Evolutionary conservation across 495 filamentous ascomycete genomes (phyloP).

Genomic region (Glarea lozoyensis): DNA sequence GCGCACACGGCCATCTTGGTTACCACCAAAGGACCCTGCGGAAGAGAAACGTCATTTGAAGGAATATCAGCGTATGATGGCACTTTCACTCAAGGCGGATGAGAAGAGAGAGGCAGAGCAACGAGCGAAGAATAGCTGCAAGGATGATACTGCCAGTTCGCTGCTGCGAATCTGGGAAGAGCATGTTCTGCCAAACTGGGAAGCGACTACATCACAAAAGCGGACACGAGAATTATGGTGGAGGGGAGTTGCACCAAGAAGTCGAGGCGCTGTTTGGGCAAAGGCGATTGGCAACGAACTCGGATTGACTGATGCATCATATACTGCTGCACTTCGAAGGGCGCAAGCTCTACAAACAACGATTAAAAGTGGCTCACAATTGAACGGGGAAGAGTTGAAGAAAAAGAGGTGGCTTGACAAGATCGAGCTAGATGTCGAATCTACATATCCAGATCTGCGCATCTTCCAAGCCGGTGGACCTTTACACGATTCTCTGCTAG

Average conservation of each 20-base stretch:
- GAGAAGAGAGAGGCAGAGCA: conserved; percentile 43
- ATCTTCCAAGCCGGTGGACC: conserved; percentile 73
- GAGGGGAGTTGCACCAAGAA: conserved; percentile 75
- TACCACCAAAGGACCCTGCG: conserved; percentile 86
- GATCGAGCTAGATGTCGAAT: conserved; percentile 48
- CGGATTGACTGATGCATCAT: conserved; percentile 64
- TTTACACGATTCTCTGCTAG: conserved; percentile 62
- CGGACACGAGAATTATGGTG: conserved; percentile 88
- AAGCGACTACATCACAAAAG: conserved; percentile 59
- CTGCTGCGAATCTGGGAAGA: conserved; percentile 78
- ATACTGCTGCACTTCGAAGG: conserved; percentile 66
- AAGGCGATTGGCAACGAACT: conserved; percentile 86
- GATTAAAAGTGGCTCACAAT: conserved; percentile 26
- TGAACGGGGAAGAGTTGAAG: conserved; percentile 30
- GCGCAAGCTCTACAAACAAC: conserved; percentile 57
- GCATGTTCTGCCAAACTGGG: conserved; percentile 81
- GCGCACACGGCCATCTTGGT: conserved; percentile 86
- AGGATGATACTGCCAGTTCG: conserved; percentile 55
- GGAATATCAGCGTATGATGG: conserved; percentile 94
- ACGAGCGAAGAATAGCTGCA: conserved; percentile 41
- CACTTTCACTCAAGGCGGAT: conserved; percentile 61
- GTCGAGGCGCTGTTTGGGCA: conserved; percentile 76
- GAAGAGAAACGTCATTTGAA: conserved; percentile 88
- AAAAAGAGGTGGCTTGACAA: conserved; percentile 34
- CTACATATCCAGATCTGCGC: conserved; percentile 70